phyloP scores from a whole-genome alignment of 495 filamentous ascomycete genomes.

The Neurospora tetraspora region DNA sequence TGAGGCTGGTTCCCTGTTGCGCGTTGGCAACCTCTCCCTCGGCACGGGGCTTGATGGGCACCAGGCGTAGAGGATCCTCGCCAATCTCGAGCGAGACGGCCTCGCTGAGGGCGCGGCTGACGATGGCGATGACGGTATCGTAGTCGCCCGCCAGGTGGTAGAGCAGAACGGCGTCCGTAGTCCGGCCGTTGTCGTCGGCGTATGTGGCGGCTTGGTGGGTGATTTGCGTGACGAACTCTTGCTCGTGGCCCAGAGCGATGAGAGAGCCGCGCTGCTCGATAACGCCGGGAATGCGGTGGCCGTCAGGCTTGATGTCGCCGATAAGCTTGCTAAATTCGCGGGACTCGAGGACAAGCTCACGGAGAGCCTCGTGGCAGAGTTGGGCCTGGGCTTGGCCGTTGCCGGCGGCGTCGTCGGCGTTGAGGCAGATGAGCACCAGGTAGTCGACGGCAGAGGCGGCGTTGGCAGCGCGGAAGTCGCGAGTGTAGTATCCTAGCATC shows the following conservation, averaged over 20 bases:
- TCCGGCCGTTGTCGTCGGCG: constrained; percentile 87
- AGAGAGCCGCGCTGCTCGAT: constrained; percentile 84
- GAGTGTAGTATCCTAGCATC: constrained; percentile 90
- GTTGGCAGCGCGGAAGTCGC: constrained; percentile 83
- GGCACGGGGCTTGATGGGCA: constrained; percentile 63
- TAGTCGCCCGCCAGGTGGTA: constrained; percentile 94
- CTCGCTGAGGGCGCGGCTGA: constrained; percentile 85
- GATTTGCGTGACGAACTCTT: constrained; percentile 76
- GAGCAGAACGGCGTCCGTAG: constrained; percentile 83
- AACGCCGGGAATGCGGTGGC: constrained; percentile 68
- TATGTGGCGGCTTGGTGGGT: constrained; percentile 82
- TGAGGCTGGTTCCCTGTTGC: constrained; percentile 51
- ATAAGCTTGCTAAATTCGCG: constrained; percentile 89
- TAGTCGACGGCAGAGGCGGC: constrained; percentile 88
- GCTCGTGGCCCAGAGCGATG: constrained; percentile 67
- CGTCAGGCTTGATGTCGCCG: constrained; percentile 79
- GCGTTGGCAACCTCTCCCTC: constrained; percentile 20
- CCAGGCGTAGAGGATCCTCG: constrained; percentile 59
- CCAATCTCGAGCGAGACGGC: constrained; percentile 74
- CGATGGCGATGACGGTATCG: constrained; percentile 76
- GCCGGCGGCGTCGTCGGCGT: constrained; percentile 63
- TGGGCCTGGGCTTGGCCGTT: constrained; percentile 66
- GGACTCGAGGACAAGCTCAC: constrained; percentile 91
- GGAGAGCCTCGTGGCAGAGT: constrained; percentile 84
- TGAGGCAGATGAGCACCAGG: constrained; percentile 83